Conservation (phyloP, 169 alveolate species). For the Plasmodium relictum region DNA sequence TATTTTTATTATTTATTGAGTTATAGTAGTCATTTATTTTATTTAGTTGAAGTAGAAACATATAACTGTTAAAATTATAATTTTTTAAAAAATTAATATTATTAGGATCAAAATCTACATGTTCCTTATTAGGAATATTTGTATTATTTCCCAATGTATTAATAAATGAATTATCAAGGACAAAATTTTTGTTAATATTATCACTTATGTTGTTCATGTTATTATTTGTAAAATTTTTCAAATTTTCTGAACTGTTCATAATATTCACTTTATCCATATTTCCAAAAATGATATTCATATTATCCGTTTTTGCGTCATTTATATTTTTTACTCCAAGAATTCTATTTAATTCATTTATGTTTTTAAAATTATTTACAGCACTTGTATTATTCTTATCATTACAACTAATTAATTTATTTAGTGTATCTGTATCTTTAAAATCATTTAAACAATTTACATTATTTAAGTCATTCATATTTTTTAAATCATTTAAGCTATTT, state of each 20-base stretch:
- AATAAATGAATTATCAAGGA: background rate
- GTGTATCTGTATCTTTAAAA: background rate
- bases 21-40: slow-evolving; percentile 17
- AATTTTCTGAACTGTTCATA: background rate
- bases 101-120: background rate
- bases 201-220: background rate
- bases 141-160: slow-evolving; percentile 16
- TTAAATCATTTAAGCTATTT: background rate
- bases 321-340: background rate
- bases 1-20: background rate
- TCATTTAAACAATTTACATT: background rate
- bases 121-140: slow-evolving; percentile 3
- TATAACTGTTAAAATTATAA: slow-evolving; percentile 31
- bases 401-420: background rate
- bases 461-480: background rate
- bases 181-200: background rate
- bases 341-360: slow-evolving; percentile 10
- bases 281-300: background rate
- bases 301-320: slow-evolving; percentile 7
- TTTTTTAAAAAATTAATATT: slow-evolving; percentile 9
- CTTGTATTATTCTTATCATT: background rate
- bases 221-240: slow-evolving; percentile 3
- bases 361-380: background rate
- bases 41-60: slow-evolving; percentile 24
- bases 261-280: slow-evolving; percentile 2